A percentile compares a stretch with the other conserved stretches of the same genome.
phyloP scores from a whole-genome alignment of 1,139 yeast genomes.

The Diutina mesorugosa region DNA sequence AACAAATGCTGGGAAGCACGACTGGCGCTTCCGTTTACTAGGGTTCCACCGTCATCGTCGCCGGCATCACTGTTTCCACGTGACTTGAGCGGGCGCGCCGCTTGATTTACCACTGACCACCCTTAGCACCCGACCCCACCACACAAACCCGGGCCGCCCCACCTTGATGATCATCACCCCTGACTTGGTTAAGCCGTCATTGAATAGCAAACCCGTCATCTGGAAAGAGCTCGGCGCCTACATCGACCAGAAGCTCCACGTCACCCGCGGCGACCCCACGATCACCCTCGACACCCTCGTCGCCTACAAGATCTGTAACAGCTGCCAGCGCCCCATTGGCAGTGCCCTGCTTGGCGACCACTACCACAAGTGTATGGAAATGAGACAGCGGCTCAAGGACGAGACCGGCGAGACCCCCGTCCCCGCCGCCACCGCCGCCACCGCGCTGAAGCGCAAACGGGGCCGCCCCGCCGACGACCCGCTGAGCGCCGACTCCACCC shows the following conservation, averaged over 20 bases:
- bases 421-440: conserved; percentile 6
- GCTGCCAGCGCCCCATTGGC: conserved; percentile 54
- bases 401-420: conserved; percentile 13
- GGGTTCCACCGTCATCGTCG: too few relatives aligned
- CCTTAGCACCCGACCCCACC: background rate
- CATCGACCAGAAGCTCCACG: conserved; percentile 31
- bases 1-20: too few relatives aligned
- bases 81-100: too few relatives aligned
- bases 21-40: too few relatives aligned
- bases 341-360: conserved; percentile 32
- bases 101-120: background rate
- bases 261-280: conserved; percentile 12
- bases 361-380: conserved; percentile 32
- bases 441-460: conserved; percentile 19
- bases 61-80: too few relatives aligned
- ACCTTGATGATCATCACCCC: conserved; percentile 6
- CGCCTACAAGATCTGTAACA: conserved; percentile 51
- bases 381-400: conserved; percentile 28
- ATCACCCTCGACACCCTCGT: conserved; percentile 25
- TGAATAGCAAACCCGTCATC: conserved; percentile 12
- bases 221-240: conserved; percentile 58
- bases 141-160: background rate
- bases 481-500: conserved; percentile 29
- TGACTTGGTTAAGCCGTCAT: conserved; percentile 4
- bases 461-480: conserved; percentile 19